Conservation (phyloP, 768 basidiomycete genomes). For the Solioccasus polychromus region DNA sequence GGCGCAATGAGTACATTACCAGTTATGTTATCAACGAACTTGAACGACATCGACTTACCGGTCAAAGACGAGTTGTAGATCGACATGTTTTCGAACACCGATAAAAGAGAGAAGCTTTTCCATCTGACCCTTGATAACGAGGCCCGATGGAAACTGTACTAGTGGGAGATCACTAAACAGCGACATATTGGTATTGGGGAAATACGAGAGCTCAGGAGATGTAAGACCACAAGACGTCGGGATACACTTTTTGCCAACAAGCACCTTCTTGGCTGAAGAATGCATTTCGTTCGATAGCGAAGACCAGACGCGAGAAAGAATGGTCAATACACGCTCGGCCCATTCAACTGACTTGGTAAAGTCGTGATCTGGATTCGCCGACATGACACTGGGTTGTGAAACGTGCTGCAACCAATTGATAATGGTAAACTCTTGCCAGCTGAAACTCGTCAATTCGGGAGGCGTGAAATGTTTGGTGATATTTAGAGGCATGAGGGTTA, state of each 20-base stretch:
- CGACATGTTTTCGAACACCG: constrained; percentile 88
- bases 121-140: constrained; percentile 59
- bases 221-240: constrained; percentile 62
- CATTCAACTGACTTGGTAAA: constrained; percentile 65
- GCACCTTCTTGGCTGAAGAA: constrained; percentile 36
- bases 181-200: constrained; percentile 73
- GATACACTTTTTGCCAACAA: constrained; percentile 45
- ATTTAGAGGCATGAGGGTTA: neutral
- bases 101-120: constrained; percentile 70
- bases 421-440: constrained; percentile 73
- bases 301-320: constrained; percentile 70
- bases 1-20: neutral
- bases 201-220: constrained; percentile 72
- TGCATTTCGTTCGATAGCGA: constrained; percentile 47
- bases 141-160: constrained; percentile 65
- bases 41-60: constrained; percentile 43
- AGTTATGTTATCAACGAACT: neutral
- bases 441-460: constrained; percentile 56
- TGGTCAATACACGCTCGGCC: constrained; percentile 73
- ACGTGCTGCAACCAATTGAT: constrained; percentile 73
- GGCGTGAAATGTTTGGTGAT: constrained; percentile 46
- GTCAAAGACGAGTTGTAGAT: constrained; percentile 90
- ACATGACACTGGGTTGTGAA: constrained; percentile 42
- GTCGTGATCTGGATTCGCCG: constrained; percentile 51
- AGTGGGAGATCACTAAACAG: constrained; percentile 83